phyloP scores from a whole-genome alignment of 345 rosid species.

The Psidium guajava region DNA sequence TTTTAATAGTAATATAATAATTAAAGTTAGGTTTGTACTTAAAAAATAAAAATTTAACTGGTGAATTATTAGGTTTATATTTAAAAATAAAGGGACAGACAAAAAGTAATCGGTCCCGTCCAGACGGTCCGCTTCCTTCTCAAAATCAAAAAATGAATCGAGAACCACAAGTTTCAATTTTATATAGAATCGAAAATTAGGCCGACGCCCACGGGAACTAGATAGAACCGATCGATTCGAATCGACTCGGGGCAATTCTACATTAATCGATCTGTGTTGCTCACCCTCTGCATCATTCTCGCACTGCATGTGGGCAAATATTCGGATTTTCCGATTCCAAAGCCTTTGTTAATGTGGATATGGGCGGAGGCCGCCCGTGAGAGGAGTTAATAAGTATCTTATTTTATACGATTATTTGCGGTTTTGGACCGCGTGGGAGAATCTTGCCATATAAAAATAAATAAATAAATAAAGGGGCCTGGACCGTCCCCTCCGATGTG shows the following conservation, averaged over 20 bases:
- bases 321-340: neutral
- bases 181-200: too few species aligned
- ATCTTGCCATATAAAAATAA: neutral
- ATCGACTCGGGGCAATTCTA: too few species aligned
- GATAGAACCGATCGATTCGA: too few species aligned
- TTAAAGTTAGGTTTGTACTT: too few species aligned
- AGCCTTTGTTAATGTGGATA: neutral
- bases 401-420: neutral
- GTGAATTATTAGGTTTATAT: too few species aligned
- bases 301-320: neutral
- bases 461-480: neutral
- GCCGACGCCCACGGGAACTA: accelerated
- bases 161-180: too few species aligned
- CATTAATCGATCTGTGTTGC: too few species aligned
- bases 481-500: neutral
- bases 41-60: too few species aligned
- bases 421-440: neutral
- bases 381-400: neutral
- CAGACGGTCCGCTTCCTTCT: too few species aligned
- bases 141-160: accelerated
- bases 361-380: accelerated
- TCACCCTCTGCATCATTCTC: neutral
- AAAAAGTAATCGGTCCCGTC: too few species aligned
- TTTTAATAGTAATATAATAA: too few species aligned
- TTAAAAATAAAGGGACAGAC: too few species aligned